Evolutionary conservation across 805 yeast species (phyloP).

Genomic region (Myxozyma vanderwaltii): DNA sequence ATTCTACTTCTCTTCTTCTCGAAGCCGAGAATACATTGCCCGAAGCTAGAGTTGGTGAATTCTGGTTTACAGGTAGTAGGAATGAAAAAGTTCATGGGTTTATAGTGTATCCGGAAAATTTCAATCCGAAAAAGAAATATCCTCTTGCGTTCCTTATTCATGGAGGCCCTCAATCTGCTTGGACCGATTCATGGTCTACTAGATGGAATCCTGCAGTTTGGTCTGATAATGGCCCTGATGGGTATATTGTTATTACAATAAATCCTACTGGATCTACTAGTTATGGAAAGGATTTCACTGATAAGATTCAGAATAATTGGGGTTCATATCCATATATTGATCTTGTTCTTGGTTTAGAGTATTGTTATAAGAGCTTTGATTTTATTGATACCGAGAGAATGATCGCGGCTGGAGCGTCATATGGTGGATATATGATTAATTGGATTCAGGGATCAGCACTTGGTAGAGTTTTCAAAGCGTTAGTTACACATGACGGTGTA

Average conservation of each 20-base stretch:
- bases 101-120: constrained; percentile 32
- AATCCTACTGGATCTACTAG: constrained; percentile 40
- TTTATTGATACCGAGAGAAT: constrained; percentile 35
- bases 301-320: constrained; percentile 36
- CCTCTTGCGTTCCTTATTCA: constrained; percentile 38
- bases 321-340: constrained; percentile 39
- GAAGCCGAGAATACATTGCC: constrained; percentile 15
- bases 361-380: constrained; percentile 19
- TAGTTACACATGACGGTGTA: constrained; percentile 39
- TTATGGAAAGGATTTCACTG: constrained; percentile 38
- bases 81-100: constrained; percentile 35
- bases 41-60: constrained; percentile 31
- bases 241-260: constrained; percentile 35
- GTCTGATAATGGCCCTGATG: constrained; percentile 35
- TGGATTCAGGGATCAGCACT: constrained; percentile 39
- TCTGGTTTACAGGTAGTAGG: constrained; percentile 37
- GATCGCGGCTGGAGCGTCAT: constrained; percentile 40
- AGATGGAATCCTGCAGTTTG: constrained; percentile 40
- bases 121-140: constrained; percentile 31
- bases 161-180: constrained; percentile 40
- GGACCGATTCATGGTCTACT: constrained; percentile 37
- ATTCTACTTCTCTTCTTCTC: constrained; percentile 14
- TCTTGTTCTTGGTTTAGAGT: constrained; percentile 35
- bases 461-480: constrained; percentile 36
- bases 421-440: constrained; percentile 39